A percentile compares a stretch with the other conserved stretches of the same genome.
Conservation (phyloP, 2,329 filamentous ascomycete species). For the Fusarium fujikuroi region DNA sequence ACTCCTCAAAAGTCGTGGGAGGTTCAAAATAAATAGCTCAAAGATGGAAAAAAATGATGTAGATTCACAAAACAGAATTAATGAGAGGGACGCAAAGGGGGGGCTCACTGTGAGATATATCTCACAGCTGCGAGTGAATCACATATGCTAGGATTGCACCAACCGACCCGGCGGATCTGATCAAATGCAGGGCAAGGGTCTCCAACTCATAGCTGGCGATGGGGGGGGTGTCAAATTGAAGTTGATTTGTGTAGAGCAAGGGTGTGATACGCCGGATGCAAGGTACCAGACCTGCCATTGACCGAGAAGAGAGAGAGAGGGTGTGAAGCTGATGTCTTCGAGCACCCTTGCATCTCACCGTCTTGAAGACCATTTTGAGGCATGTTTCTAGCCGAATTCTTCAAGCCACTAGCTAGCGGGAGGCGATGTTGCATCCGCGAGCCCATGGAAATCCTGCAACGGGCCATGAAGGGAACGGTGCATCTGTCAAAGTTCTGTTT, state of each 20-base stretch:
- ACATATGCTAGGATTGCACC: conserved; percentile 3
- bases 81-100: conserved; percentile 9
- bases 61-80: background rate
- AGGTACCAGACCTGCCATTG: conserved; percentile 36
- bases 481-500: conserved; percentile 25
- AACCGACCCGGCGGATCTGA: conserved; percentile 18
- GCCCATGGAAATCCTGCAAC: conserved; percentile 6
- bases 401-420: conserved; percentile 12
- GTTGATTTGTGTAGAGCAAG: conserved; percentile 24
- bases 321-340: conserved; percentile 29
- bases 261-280: conserved; percentile 37
- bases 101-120: conserved; percentile 36
- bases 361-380: conserved; percentile 22
- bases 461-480: background rate
- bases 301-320: conserved; percentile 17
- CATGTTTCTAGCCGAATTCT: conserved; percentile 21
- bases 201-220: conserved; percentile 10
- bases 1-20: conserved; percentile 9
- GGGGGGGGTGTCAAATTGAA: conserved; percentile 19
- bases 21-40: background rate
- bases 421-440: conserved; percentile 33
- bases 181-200: conserved; percentile 17
- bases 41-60: background rate
- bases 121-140: conserved; percentile 23
- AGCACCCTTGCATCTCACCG: conserved; percentile 24